Evolutionary conservation across 371 early-diverging fungal species (phyloP).

Genomic region (Mucor piriformis): DNA sequence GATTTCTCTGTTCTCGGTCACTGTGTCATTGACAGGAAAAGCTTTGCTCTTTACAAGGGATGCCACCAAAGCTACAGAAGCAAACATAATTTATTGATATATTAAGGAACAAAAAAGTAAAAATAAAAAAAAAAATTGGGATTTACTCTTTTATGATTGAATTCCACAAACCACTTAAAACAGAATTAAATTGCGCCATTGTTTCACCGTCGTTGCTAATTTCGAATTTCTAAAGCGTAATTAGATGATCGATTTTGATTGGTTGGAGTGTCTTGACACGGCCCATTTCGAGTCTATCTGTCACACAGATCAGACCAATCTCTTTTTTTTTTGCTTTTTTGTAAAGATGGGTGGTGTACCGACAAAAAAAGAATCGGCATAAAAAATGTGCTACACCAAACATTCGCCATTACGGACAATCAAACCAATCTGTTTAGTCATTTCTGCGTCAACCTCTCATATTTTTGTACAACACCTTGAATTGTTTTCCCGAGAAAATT

Average conservation of each 20-base stretch:
- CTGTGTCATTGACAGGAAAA: constrained; percentile 16
- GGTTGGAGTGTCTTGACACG: not conserved
- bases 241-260: constrained; percentile 18
- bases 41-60: constrained; percentile 26
- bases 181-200: constrained; percentile 38
- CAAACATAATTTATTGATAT: constrained; percentile 23
- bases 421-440: no score
- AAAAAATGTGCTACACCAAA: no score
- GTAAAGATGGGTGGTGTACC: no score
- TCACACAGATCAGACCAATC: no score
- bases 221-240: not conserved
- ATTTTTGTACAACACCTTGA: not conserved
- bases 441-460: no score
- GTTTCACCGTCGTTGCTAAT: constrained; percentile 33
- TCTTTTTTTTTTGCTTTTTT: not conserved
- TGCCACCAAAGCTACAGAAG: constrained; percentile 38
- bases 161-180: constrained; percentile 27
- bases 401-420: not conserved
- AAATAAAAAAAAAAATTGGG: not conserved
- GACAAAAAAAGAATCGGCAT: no score
- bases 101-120: constrained; percentile 2
- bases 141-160: constrained; percentile 4
- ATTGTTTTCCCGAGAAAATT: no score
- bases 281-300: no score
- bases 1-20: not conserved